Evolutionary conservation across 805 yeast species (phyloP).

Genomic region (Teunomyces kruisii): DNA sequence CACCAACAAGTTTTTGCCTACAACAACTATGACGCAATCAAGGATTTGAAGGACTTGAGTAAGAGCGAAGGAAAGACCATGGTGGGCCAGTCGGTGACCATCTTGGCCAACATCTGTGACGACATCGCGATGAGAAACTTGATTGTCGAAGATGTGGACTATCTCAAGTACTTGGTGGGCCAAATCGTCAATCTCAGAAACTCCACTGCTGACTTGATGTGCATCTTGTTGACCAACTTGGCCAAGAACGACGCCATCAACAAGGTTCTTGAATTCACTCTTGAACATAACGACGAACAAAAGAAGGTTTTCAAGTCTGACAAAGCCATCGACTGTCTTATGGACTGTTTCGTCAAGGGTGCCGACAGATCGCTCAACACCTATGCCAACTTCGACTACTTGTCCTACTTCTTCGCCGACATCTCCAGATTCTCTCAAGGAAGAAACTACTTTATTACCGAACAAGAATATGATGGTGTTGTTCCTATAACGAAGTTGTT

Average conservation of each 20-base stretch:
- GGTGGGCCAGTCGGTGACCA: slow-evolving; percentile 71
- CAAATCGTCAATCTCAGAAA: slow-evolving; percentile 57
- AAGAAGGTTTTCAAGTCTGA: slow-evolving; percentile 52
- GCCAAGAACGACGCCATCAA: slow-evolving; percentile 73
- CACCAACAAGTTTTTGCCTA: slow-evolving; percentile 65
- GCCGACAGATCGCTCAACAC: slow-evolving; percentile 68
- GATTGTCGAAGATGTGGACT: slow-evolving; percentile 64
- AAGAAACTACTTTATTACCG: slow-evolving; percentile 72
- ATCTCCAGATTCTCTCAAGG: slow-evolving; percentile 73
- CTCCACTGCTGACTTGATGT: slow-evolving; percentile 73
- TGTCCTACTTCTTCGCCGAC: slow-evolving; percentile 88
- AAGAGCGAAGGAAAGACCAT: slow-evolving; percentile 52
- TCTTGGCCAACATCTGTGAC: slow-evolving; percentile 79
- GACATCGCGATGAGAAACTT: slow-evolving; percentile 61
- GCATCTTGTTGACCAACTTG: slow-evolving; percentile 80
- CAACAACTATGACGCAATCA: slow-evolving; percentile 68
- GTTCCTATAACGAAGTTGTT: slow-evolving; percentile 79
- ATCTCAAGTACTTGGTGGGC: slow-evolving; percentile 47
- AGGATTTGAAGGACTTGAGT: slow-evolving; percentile 65
- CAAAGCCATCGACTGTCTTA: slow-evolving; percentile 69
- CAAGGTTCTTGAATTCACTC: slow-evolving; percentile 43
- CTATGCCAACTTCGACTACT: slow-evolving; percentile 74
- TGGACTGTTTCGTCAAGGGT: slow-evolving; percentile 90
- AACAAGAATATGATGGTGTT: slow-evolving; percentile 70
- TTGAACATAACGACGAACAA: slow-evolving; percentile 37